These are phyloP conservation scores for Globisporangium cederbergense DNA, from an alignment of 352 stramenopile genomes.

Conservation along the genomic window DNA sequence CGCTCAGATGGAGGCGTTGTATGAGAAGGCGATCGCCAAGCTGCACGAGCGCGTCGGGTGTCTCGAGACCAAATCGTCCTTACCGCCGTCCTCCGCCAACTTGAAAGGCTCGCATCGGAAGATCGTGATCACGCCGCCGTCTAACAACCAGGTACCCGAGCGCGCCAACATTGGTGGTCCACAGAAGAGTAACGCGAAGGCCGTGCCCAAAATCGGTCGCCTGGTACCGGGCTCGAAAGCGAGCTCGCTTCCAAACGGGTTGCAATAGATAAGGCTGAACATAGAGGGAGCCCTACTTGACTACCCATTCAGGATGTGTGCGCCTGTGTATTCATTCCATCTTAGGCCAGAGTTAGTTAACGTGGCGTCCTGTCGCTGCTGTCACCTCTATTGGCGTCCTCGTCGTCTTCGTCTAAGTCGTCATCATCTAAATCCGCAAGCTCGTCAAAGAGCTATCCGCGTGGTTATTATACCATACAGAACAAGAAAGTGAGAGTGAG, in stretches of 20 bases:
- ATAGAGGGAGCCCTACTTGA: background rate
- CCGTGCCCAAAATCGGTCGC: slow-evolving; percentile 54
- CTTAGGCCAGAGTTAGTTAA: background rate
- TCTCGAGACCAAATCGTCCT: slow-evolving; percentile 40
- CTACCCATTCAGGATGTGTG: background rate
- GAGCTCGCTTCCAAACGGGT: slow-evolving; percentile 11
- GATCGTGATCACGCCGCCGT: slow-evolving; percentile 12
- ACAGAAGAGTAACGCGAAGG: slow-evolving; percentile 16
- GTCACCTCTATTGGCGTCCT: slow-evolving; percentile 23
- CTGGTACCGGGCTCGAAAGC: slow-evolving; percentile 49
- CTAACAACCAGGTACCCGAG: slow-evolving; percentile 20
- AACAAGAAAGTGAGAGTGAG: too few relatives aligned
- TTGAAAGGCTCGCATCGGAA: slow-evolving; percentile 21
- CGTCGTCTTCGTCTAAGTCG: slow-evolving; percentile 21
- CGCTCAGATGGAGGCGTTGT: slow-evolving; percentile 68
- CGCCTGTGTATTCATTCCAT: too few relatives aligned
- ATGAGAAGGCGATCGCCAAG: slow-evolving; percentile 69
- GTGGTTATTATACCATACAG: too few relatives aligned
- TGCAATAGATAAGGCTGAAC: slow-evolving; percentile 8
- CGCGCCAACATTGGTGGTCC: slow-evolving; percentile 14
- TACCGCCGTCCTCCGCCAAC: background rate
- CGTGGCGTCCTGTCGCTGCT: background rate
- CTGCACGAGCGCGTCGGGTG: slow-evolving; percentile 59
- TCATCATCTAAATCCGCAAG: slow-evolving; percentile 17
- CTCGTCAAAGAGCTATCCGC: slow-evolving; percentile 29